A percentile compares a stretch with the other conserved stretches of the same genome.
These are phyloP conservation scores for Pulveroboletus sp. DNA, from an alignment of 768 basidiomycete genomes.

Conservation along the genomic window DNA sequence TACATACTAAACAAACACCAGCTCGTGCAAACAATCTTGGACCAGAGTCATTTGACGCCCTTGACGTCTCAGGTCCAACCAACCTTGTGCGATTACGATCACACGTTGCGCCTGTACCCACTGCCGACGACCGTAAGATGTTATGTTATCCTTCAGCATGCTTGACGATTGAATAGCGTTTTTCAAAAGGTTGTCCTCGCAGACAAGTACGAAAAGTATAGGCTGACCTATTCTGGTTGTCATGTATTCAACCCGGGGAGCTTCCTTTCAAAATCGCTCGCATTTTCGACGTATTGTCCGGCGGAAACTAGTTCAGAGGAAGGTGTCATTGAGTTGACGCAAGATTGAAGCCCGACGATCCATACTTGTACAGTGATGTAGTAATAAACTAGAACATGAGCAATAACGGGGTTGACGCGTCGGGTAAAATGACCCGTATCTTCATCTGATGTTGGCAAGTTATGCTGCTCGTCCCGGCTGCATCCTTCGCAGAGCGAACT, in stretches of 20 bases:
- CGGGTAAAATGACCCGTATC: background rate
- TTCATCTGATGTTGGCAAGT: slow-evolving; percentile 25
- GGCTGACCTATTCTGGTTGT: slow-evolving; percentile 95
- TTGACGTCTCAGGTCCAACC: slow-evolving; percentile 83
- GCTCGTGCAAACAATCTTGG: slow-evolving; percentile 95
- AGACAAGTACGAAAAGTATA: slow-evolving; percentile 94
- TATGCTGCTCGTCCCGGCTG: slow-evolving; percentile 11
- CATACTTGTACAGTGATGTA: background rate
- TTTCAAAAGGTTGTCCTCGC: slow-evolving; percentile 75
- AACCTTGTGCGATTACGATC: slow-evolving; percentile 85
- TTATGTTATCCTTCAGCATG: background rate
- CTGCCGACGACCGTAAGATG: slow-evolving; percentile 80
- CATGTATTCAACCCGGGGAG: slow-evolving; percentile 98
- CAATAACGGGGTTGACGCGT: background rate
- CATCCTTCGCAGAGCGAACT: slow-evolving; percentile 6
- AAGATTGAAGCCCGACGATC: slow-evolving; percentile 35
- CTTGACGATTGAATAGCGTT: slow-evolving; percentile 5
- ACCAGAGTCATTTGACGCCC: slow-evolving; percentile 93
- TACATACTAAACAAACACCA: slow-evolving; percentile 29
- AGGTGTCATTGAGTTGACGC: slow-evolving; percentile 47
- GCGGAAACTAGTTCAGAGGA: slow-evolving; percentile 81
- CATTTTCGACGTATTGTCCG: slow-evolving; percentile 90
- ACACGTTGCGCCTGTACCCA: slow-evolving; percentile 88
- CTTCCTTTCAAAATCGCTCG: slow-evolving; percentile 77
- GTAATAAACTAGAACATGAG: too few species aligned